These are phyloP conservation scores for Monosporascus ibericus DNA, from an alignment of 2,329 filamentous ascomycete species.

Conservation along the genomic window DNA sequence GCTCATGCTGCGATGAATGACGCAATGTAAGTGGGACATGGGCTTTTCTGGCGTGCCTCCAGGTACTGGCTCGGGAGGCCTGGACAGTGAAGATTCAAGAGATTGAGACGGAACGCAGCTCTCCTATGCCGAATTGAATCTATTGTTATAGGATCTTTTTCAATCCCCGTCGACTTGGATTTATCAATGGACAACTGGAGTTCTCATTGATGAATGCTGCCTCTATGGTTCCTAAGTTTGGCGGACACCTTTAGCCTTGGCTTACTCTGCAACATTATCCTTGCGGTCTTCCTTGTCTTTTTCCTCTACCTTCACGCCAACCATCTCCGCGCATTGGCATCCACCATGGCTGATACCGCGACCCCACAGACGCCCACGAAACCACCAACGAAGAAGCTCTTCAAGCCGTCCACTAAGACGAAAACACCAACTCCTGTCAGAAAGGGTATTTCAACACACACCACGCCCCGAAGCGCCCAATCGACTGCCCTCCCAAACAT, in stretches of 20 bases:
- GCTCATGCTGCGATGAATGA: background rate
- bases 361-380: constrained; percentile 21
- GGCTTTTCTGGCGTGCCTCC: background rate
- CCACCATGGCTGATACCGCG: constrained; percentile 21
- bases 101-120: too few species aligned
- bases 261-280: constrained; percentile 14
- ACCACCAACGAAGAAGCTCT: constrained; percentile 25
- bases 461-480: constrained; percentile 8
- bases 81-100: background rate
- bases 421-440: constrained; percentile 23
- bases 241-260: constrained; percentile 5
- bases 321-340: constrained; percentile 11
- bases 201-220: constrained; percentile 10
- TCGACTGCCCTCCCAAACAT: background rate
- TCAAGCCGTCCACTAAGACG: constrained; percentile 26
- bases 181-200: background rate
- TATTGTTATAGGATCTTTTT: too few species aligned
- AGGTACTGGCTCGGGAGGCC: background rate
- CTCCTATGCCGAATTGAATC: too few species aligned
- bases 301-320: constrained; percentile 17
- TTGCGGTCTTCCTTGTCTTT: constrained; percentile 17
- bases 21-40: background rate
- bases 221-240: background rate
- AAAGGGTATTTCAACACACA: constrained; percentile 9
- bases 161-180: background rate